A percentile compares a stretch with the other conserved stretches of the same genome.
Conservation (phyloP, 805 yeast species). For the Candida argentea region DNA sequence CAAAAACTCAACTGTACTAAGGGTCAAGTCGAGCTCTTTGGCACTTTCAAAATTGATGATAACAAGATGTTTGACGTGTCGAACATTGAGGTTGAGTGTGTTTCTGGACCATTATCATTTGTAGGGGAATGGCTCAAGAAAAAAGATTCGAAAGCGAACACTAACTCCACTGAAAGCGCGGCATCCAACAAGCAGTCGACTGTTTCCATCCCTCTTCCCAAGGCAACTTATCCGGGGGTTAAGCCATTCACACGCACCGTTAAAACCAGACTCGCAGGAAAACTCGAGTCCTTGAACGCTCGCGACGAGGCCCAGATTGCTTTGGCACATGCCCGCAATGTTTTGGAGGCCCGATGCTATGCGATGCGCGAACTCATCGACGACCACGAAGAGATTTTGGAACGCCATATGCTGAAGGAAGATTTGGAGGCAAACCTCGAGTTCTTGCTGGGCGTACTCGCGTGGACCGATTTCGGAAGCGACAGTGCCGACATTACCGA, state of each 20-base stretch:
- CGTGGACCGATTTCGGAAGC: conserved; percentile 73
- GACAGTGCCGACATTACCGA: conserved; percentile 34
- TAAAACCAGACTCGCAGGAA: conserved; percentile 35
- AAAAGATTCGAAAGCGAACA: no score
- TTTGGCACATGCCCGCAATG: conserved; percentile 52
- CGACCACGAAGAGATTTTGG: conserved; percentile 34
- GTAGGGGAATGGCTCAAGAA: conserved; percentile 18
- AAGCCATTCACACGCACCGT: conserved; percentile 26
- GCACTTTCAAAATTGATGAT: conserved; percentile 34
- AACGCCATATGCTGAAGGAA: conserved; percentile 28
- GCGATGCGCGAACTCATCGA: conserved; percentile 51
- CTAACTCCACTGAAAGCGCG: conserved; percentile 12
- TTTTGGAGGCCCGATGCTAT: conserved; percentile 67
- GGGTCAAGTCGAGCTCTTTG: conserved; percentile 20
- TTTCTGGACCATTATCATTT: conserved; percentile 9
- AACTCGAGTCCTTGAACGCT: conserved; percentile 41
- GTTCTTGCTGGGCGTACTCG: conserved; percentile 41
- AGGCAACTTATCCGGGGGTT: conserved; percentile 35
- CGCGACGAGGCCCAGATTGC: conserved; percentile 46
- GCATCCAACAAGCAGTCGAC: conserved; percentile 10
- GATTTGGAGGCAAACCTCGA: conserved; percentile 16
- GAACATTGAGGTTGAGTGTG: conserved; percentile 37
- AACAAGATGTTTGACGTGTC: conserved; percentile 42
- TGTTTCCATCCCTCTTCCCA: conserved; percentile 24
- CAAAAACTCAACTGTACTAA: conserved; percentile 32